phyloP scores from a whole-genome alignment of 495 filamentous ascomycete genomes.

The Sabuloglossum arenarium region DNA sequence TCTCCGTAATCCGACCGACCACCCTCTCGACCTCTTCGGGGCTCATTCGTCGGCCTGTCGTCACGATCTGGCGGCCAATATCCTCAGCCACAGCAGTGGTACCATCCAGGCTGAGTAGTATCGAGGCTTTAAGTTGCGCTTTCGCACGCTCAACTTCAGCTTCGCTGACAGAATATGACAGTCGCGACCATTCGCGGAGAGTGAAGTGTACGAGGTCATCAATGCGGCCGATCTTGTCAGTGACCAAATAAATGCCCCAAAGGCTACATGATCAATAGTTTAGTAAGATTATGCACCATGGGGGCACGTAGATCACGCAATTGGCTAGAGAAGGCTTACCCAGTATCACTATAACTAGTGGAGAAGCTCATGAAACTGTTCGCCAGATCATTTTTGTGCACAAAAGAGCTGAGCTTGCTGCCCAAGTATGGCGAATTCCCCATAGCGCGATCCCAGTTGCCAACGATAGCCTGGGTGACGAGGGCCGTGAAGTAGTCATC shows the following conservation, averaged over 20 bases:
- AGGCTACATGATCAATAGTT: constrained; percentile 34
- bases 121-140: constrained; percentile 95
- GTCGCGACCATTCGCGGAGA: constrained; percentile 90
- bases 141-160: constrained; percentile 96
- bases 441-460: constrained; percentile 98
- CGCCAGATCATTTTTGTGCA: constrained; percentile 81
- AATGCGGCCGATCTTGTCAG: constrained; percentile 63
- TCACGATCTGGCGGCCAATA: constrained; percentile 95
- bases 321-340: constrained; percentile 32
- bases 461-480: constrained; percentile 90
- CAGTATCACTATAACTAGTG: constrained; percentile 97
- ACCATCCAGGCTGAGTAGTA: constrained; percentile 89
- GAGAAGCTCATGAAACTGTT: constrained; percentile 99
- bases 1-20: constrained; percentile 73
- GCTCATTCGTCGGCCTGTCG: constrained; percentile 74
- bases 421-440: constrained; percentile 90
- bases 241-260: constrained; percentile 98
- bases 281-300: neutral
- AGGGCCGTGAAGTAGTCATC: constrained; percentile 97
- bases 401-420: constrained; percentile 86
- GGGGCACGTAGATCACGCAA: neutral
- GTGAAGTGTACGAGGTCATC: constrained; percentile 97
- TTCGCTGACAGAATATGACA: constrained; percentile 65
- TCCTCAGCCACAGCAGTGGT: constrained; percentile 95
- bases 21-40: constrained; percentile 87